phyloP scores from a whole-genome alignment of 164 flowering plant genomes.

The Amborella trichopoda region DNA sequence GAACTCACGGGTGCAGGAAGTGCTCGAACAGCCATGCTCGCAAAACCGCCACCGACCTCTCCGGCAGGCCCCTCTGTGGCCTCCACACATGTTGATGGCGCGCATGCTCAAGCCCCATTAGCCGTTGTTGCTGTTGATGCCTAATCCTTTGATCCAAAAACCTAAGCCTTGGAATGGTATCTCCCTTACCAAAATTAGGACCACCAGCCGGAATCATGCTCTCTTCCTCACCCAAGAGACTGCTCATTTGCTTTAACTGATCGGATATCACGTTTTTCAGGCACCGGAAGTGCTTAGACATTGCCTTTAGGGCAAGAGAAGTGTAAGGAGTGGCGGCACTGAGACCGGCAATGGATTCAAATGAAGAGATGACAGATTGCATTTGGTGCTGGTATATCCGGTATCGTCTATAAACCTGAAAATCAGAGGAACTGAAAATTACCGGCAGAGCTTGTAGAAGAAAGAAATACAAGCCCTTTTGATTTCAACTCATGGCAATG shows the following conservation, averaged over 20 bases:
- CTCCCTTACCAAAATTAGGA: constrained; percentile 27
- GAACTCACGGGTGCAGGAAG: constrained; percentile 92
- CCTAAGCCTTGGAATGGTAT: constrained; percentile 21
- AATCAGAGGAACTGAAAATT: too few species aligned
- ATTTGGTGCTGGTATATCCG: constrained; percentile 9
- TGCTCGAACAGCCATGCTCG: constrained; percentile 94
- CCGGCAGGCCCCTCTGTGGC: constrained; percentile 95
- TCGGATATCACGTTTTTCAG: constrained; percentile 8
- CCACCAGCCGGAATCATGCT: too few species aligned
- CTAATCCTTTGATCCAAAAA: constrained; percentile 26
- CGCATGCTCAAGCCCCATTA: constrained; percentile 24
- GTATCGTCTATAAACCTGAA: constrained; percentile 13
- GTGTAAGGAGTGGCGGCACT: constrained; percentile 10
- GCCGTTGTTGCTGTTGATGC: constrained; percentile 19
- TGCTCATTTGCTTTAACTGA: constrained; percentile 5
- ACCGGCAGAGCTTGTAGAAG: too few species aligned
- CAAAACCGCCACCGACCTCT: constrained; percentile 70
- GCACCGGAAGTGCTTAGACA: constrained; percentile 10
- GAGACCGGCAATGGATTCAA: constrained; percentile 7
- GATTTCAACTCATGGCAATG: too few species aligned
- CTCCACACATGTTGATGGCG: constrained; percentile 66
- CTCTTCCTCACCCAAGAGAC: constrained; percentile 8
- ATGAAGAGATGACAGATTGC: constrained; percentile 19
- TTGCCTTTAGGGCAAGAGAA: constrained; percentile 8
- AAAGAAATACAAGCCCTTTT: too few species aligned